phyloP scores from a whole-genome alignment of 208 protist species.

The Naegleria lovaniensis region DNA sequence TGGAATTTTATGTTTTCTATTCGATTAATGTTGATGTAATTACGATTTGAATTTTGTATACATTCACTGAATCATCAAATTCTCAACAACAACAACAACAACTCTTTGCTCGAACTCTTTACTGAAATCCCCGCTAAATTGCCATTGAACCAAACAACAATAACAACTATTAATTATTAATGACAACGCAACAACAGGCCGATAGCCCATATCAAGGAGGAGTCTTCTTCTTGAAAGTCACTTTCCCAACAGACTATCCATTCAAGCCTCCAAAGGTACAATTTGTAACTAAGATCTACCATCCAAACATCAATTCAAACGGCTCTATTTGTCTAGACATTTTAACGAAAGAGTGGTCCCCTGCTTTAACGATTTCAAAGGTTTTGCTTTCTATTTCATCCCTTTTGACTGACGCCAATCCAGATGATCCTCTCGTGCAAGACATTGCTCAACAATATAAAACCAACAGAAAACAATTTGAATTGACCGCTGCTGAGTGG shows the following conservation, averaged over 20 bases:
- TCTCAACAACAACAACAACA: neutral
- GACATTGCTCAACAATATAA: constrained; percentile 95
- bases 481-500: constrained; percentile 86
- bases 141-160: neutral
- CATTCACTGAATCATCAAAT: too few species aligned
- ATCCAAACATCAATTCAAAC: constrained; percentile 93
- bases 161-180: neutral
- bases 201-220: constrained; percentile 93
- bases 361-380: constrained; percentile 94
- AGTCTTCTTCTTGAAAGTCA: constrained; percentile 96
- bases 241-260: constrained; percentile 97
- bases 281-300: constrained; percentile 90
- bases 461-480: constrained; percentile 74
- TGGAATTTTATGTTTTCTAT: neutral
- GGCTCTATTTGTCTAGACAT: constrained; percentile 97
- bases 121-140: neutral
- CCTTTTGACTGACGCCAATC: constrained; percentile 98
- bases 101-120: neutral
- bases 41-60: too few species aligned
- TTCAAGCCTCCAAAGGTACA: constrained; percentile 85
- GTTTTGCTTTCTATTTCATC: constrained; percentile 97
- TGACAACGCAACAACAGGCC: constrained; percentile 32
- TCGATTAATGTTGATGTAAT: too few species aligned
- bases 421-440: constrained; percentile 95
- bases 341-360: constrained; percentile 91